Percentiles rank a stretch among this genome's conserved stretches.
Evolutionary conservation across 176 grass and related monocot species (phyloP).

Genomic region (Stipa capillata): DNA sequence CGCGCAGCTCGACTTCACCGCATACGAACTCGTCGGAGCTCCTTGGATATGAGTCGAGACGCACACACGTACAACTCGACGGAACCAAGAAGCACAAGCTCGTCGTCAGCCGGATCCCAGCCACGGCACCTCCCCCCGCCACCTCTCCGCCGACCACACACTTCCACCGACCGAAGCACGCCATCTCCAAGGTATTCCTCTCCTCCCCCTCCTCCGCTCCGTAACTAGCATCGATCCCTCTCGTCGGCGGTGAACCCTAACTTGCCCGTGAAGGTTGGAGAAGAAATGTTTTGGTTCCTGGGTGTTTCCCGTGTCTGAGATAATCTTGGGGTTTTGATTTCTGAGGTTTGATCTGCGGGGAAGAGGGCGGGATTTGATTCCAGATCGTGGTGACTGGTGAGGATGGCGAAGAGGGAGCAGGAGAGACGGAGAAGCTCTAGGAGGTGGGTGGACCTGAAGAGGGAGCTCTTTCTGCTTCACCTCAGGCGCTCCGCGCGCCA

Average conservation of each 20-base stretch:
- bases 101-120: too few species aligned
- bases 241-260: not conserved
- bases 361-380: too few species aligned
- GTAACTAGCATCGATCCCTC: not conserved
- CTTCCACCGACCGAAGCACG: not conserved
- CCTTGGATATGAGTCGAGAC: too few species aligned
- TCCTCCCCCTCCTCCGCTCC: too few species aligned
- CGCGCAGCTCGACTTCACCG: not conserved
- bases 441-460: slow-evolving; percentile 88
- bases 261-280: not conserved
- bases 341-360: too few species aligned
- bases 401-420: slow-evolving; percentile 79
- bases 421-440: slow-evolving; percentile 67
- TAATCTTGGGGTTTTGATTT: too few species aligned
- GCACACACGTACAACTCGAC: too few species aligned
- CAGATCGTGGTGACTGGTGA: too few species aligned
- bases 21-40: too few species aligned
- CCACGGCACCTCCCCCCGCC: too few species aligned
- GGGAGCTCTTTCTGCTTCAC: slow-evolving; percentile 94
- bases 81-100: too few species aligned
- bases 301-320: too few species aligned
- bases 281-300: not conserved
- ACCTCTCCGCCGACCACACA: not conserved
- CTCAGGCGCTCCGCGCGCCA: slow-evolving; percentile 88
- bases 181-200: not conserved